These are phyloP conservation scores for Dunaliella primolecta DNA, from an alignment of 139 green algal species.

Conservation along the genomic window DNA sequence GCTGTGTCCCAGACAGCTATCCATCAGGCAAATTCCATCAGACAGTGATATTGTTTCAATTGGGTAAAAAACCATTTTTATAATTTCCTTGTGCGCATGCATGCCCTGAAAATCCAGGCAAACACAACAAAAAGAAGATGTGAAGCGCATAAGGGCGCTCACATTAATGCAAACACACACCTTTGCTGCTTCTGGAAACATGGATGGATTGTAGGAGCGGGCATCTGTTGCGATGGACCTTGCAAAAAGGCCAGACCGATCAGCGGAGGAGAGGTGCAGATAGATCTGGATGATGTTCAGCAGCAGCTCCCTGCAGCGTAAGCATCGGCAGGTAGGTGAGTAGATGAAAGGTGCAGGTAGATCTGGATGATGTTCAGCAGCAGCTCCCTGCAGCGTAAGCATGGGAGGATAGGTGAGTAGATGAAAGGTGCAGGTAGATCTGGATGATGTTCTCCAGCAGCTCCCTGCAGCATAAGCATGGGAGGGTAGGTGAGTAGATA, in stretches of 20 bases:
- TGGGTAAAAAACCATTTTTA: too few species aligned
- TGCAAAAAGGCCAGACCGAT: constrained; percentile 62
- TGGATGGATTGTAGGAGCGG: constrained; percentile 71
- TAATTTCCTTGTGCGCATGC: too few species aligned
- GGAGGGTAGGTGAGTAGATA: constrained; percentile 48
- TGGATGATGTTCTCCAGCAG: constrained; percentile 69
- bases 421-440: constrained; percentile 85
- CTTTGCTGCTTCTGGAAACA: constrained; percentile 65
- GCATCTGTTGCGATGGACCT: constrained; percentile 75
- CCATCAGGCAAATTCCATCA: too few species aligned
- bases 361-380: constrained; percentile 70
- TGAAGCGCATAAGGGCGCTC: too few species aligned
- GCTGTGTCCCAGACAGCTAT: too few species aligned
- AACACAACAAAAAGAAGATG: too few species aligned
- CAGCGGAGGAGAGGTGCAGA: constrained; percentile 69
- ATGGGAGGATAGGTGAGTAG: constrained; percentile 53
- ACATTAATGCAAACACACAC: constrained; percentile 3
- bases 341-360: constrained; percentile 78
- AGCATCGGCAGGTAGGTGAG: constrained; percentile 55
- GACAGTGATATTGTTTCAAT: too few species aligned
- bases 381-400: constrained; percentile 58
- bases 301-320: constrained; percentile 67
- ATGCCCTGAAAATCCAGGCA: too few species aligned
- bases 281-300: constrained; percentile 75
- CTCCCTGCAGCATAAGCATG: constrained; percentile 46